Conservation (phyloP, 805 yeast genomes). For the Candida khao-thaluensis region DNA sequence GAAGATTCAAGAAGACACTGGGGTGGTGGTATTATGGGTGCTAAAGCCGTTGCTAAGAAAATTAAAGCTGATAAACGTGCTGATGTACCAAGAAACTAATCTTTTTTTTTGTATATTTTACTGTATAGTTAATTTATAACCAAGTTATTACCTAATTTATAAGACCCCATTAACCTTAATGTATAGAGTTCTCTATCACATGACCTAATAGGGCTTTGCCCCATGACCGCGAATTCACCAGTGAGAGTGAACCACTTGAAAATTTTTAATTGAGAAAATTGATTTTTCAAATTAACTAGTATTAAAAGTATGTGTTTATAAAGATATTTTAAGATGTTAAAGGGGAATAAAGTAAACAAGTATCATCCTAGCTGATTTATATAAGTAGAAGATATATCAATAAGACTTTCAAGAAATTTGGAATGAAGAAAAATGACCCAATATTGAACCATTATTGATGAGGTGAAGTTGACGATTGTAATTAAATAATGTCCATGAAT, state of each 20-base stretch:
- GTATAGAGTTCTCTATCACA: too few relatives aligned
- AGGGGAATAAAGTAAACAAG: too few relatives aligned
- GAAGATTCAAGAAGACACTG: slow-evolving; percentile 97
- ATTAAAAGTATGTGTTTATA: slow-evolving; percentile 5
- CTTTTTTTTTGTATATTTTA: slow-evolving; percentile 2
- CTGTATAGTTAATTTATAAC: slow-evolving; percentile 4
- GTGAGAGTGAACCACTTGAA: neutral
- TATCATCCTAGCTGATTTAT: too few relatives aligned
- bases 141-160: neutral
- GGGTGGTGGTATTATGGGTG: slow-evolving; percentile 99
- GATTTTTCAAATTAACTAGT: slow-evolving; percentile 5
- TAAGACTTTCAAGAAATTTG: too few relatives aligned
- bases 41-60: slow-evolving; percentile 83
- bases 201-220: neutral
- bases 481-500: too few relatives aligned
- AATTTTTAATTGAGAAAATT: slow-evolving; percentile 6
- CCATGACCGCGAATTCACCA: neutral
- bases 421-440: too few relatives aligned
- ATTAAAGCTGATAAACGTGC: slow-evolving; percentile 62
- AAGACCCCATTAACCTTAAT: too few relatives aligned
- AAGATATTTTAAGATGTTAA: neutral
- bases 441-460: too few relatives aligned
- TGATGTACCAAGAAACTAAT: slow-evolving; percentile 24
- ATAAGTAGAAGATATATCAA: too few relatives aligned
- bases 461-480: too few relatives aligned